phyloP scores from a whole-genome alignment of 805 yeast species.

The Ogataea henricii region DNA sequence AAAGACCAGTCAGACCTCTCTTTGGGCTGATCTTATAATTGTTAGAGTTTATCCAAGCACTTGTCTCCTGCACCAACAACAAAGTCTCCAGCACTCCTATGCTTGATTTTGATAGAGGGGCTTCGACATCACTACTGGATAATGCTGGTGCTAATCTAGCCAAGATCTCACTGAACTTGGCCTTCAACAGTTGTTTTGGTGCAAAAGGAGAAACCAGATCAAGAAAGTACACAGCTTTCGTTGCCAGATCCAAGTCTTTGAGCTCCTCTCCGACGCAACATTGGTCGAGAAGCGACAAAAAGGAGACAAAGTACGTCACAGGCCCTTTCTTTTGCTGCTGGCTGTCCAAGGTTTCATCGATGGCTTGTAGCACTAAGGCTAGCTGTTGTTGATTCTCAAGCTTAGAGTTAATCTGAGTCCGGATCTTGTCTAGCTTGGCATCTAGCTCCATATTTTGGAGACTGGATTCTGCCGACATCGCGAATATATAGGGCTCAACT shows the following conservation, averaged over 20 bases:
- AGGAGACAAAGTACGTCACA: constrained; percentile 82
- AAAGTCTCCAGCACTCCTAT: constrained; percentile 83
- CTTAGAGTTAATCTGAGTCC: constrained; percentile 75
- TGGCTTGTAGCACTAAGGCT: constrained; percentile 81
- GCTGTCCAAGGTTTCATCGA: constrained; percentile 82
- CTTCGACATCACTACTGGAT: constrained; percentile 66
- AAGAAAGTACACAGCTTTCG: constrained; percentile 76
- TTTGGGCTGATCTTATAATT: constrained; percentile 64
- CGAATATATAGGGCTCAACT: not conserved
- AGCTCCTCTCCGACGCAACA: constrained; percentile 55
- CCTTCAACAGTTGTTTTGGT: constrained; percentile 65
- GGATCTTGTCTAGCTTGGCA: constrained; percentile 62
- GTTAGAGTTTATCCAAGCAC: constrained; percentile 67
- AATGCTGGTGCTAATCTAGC: constrained; percentile 80
- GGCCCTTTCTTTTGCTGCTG: constrained; percentile 64
- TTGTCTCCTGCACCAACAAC: constrained; percentile 75
- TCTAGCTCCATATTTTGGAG: constrained; percentile 50
- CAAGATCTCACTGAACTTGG: constrained; percentile 77
- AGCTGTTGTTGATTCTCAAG: constrained; percentile 83
- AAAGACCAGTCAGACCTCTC: constrained; percentile 75
- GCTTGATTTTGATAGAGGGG: constrained; percentile 80
- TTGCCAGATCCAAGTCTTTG: constrained; percentile 63
- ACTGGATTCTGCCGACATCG: constrained; percentile 15
- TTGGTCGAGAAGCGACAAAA: constrained; percentile 79
- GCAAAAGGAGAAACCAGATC: constrained; percentile 77